Base-by-base conservation (phyloP, 129 eudicot genomes). In the Smallanthus sonchifolius region DNA sequence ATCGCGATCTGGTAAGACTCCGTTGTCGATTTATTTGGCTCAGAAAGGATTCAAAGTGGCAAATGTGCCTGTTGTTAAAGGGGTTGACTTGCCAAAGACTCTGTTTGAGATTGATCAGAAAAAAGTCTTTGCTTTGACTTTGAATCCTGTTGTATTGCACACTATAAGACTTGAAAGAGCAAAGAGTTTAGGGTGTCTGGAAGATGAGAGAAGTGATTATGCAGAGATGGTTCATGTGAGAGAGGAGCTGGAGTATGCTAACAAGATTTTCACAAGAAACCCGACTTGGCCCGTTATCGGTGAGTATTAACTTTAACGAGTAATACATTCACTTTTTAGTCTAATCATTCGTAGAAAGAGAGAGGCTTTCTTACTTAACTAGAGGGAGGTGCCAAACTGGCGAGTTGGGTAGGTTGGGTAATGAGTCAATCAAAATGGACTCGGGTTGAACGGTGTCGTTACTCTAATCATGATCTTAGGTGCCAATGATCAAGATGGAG, bases 21-120 rank as follows among this genome's bases (percentile, higher is more conserved):
- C 92, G 0, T 69, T 89, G 60, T 89, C 92, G 11, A 89, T 86
- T 56, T 89, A 89, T 81, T 51, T 89, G 59, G 86, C 92, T 2
- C 89, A 86, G 69, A 89, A 89, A 65, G 96, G 96, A n/a, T 89
- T 82, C 57, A 89, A 86, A 76, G 92, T 89, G 40, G 96, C 96
- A 10, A 89, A 89, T 74, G 87, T 89, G 60, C 96, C 92, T 3
- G 78, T 86, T 65, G 96, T 89, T 67, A 82, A 55, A 81, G 84
- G 84, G 52, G 80, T 84, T 19, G 83, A 75, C 1, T 78, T 86
- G 79, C 92, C 96, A 1, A 84, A 73, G 83, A 71, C 44, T 59
- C 73, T 89, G 4, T 86, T 82, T 65, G 86, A 84, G 83, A 78
- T 89, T 17, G 84, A 84, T 59, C 86, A 81, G 4, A 78, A 82